Percentiles rank a stretch among this genome's conserved stretches.
phyloP scores from a whole-genome alignment of 805 yeast genomes.

The Maudiozyma barnettii region DNA sequence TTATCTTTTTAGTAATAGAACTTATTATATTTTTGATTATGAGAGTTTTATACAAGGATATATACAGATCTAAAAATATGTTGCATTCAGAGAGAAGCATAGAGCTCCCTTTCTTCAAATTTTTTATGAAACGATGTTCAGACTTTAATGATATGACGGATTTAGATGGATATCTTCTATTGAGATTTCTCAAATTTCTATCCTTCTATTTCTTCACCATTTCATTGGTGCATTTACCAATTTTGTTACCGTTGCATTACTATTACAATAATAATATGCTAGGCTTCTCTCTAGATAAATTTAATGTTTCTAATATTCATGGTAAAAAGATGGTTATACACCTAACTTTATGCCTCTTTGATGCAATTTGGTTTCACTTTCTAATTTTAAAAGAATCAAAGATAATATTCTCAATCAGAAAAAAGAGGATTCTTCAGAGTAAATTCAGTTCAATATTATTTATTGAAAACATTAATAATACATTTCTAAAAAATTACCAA shows the following conservation, averaged over 20 bases:
- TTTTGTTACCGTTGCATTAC: slow-evolving; percentile 56
- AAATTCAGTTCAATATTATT: slow-evolving; percentile 29
- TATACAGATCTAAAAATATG: background rate
- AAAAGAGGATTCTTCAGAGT: slow-evolving; percentile 31
- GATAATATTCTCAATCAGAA: slow-evolving; percentile 38
- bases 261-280: slow-evolving; percentile 15
- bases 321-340: slow-evolving; percentile 50
- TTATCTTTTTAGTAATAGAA: background rate
- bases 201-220: slow-evolving; percentile 42
- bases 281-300: slow-evolving; percentile 38
- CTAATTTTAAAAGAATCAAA: slow-evolving; percentile 49
- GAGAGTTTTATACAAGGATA: background rate
- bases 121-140: background rate
- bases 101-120: background rate
- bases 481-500: slow-evolving; percentile 13
- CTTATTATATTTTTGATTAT: background rate
- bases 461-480: slow-evolving; percentile 38
- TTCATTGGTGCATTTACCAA: slow-evolving; percentile 46
- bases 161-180: slow-evolving; percentile 64
- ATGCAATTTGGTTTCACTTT: slow-evolving; percentile 48
- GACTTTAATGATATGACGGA: slow-evolving; percentile 31
- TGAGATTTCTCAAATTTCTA: slow-evolving; percentile 49
- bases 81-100: background rate
- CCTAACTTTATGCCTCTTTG: slow-evolving; percentile 46
- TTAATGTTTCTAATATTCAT: slow-evolving; percentile 64